These are phyloP conservation scores for Scutellaria barbata DNA, from an alignment of 257 asterid genomes.

Conservation along the genomic window DNA sequence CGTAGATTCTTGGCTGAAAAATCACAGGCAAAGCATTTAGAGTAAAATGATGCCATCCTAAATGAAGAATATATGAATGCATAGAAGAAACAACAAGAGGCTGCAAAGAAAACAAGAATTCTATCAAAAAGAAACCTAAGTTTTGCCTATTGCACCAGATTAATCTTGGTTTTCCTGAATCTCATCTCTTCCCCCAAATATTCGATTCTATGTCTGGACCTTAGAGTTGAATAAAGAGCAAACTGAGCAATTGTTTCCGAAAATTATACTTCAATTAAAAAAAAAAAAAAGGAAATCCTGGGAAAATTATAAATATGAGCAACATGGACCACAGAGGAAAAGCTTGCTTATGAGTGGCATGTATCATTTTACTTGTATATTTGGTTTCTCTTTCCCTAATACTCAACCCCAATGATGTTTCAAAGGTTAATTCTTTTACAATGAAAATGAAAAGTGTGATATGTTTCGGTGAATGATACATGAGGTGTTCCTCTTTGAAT, in stretches of 20 bases:
- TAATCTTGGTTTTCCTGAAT: conserved; percentile 19
- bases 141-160: conserved; percentile 15
- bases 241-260: conserved; percentile 3
- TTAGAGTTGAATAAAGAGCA: background rate
- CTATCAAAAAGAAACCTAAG: conserved; percentile 11
- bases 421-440: background rate
- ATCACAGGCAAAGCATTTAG: conserved; percentile 29
- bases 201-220: background rate
- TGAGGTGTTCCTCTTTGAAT: too few relatives aligned
- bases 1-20: conserved; percentile 81
- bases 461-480: background rate
- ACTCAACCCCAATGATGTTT: background rate
- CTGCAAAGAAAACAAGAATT: conserved; percentile 4
- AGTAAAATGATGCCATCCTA: conserved; percentile 27
- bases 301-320: background rate
- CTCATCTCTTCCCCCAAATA: background rate
- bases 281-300: background rate
- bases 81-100: conserved; percentile 14
- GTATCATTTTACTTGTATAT: background rate
- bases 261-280: conserved; percentile 3
- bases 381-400: background rate
- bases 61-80: conserved; percentile 32
- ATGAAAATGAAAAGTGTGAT: background rate
- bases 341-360: background rate
- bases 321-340: conserved; percentile 5